These are phyloP conservation scores for Pseudopithomyces chartarum DNA, from an alignment of 2,329 filamentous ascomycete species.

Conservation along the genomic window DNA sequence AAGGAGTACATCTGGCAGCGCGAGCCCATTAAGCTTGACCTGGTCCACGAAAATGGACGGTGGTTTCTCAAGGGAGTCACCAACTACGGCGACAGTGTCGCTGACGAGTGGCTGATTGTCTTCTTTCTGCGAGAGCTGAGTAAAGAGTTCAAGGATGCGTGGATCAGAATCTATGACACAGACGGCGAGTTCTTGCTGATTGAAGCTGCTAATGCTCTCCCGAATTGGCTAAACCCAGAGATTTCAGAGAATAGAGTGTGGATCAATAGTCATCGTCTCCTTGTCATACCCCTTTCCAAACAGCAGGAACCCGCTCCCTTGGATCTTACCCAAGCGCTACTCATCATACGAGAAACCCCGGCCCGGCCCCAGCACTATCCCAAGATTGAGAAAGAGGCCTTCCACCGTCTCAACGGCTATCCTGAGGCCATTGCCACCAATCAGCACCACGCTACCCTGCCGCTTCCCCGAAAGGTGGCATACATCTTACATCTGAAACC, in stretches of 20 bases:
- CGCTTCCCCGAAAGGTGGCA: slow-evolving; percentile 80
- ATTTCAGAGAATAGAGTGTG: slow-evolving; percentile 86
- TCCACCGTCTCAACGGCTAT: slow-evolving; percentile 85
- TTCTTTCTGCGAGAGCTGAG: slow-evolving; percentile 85
- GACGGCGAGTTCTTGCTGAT: slow-evolving; percentile 96
- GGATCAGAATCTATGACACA: slow-evolving; percentile 82
- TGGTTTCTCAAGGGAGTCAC: slow-evolving; percentile 75
- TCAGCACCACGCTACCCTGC: slow-evolving; percentile 75
- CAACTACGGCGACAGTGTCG: slow-evolving; percentile 91
- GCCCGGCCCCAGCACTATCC: slow-evolving; percentile 70
- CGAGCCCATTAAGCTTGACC: slow-evolving; percentile 74
- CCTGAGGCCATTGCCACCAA: slow-evolving; percentile 75
- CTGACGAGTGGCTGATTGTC: slow-evolving; percentile 97
- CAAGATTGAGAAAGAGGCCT: slow-evolving; percentile 83
- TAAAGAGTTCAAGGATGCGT: slow-evolving; percentile 71
- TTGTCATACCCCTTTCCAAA: slow-evolving; percentile 67
- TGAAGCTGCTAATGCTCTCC: slow-evolving; percentile 86
- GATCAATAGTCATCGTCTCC: slow-evolving; percentile 78
- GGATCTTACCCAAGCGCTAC: slow-evolving; percentile 67
- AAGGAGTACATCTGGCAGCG: slow-evolving; percentile 95
- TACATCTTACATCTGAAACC: slow-evolving; percentile 77
- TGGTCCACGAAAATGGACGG: slow-evolving; percentile 61
- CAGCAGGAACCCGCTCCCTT: slow-evolving; percentile 49
- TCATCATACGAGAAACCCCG: slow-evolving; percentile 62
- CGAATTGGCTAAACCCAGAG: slow-evolving; percentile 89